Conservation (phyloP, 1,284 basidiomycete genomes). For the Clitocybe nebularis region DNA sequence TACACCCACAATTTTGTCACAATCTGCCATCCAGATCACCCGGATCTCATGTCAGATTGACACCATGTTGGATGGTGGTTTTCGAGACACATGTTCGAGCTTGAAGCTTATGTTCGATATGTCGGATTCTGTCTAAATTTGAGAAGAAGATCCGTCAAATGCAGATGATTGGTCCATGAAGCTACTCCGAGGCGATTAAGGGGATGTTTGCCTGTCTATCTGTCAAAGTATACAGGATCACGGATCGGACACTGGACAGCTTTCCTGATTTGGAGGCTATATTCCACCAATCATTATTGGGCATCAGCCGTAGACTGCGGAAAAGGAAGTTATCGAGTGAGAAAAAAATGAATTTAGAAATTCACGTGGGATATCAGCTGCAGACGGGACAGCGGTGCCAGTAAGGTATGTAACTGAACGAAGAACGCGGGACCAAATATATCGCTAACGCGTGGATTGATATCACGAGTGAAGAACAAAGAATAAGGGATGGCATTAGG, state of each 20-base stretch:
- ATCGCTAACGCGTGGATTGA: no score
- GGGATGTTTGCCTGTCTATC: background rate
- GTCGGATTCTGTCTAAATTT: background rate
- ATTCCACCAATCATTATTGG: background rate
- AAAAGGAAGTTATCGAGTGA: background rate
- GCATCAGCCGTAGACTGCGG: background rate
- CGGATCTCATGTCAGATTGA: background rate
- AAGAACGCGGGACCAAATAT: no score
- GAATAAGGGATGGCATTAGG: no score
- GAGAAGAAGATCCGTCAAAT: constrained; percentile 1
- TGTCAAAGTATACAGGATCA: background rate
- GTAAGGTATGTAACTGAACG: no score
- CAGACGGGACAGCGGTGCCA: no score
- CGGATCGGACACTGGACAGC: constrained; percentile 2
- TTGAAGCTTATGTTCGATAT: background rate
- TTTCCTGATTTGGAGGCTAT: background rate
- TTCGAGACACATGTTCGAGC: background rate
- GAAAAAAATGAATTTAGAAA: background rate
- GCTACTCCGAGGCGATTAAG: constrained; percentile 1
- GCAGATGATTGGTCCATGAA: background rate
- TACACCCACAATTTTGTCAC: background rate
- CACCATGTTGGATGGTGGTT: background rate
- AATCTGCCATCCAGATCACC: background rate
- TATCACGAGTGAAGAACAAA: no score
- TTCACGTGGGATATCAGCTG: no score